These are phyloP conservation scores for Penicillium paneum DNA, from an alignment of 2,329 filamentous ascomycete species.

Conservation along the genomic window DNA sequence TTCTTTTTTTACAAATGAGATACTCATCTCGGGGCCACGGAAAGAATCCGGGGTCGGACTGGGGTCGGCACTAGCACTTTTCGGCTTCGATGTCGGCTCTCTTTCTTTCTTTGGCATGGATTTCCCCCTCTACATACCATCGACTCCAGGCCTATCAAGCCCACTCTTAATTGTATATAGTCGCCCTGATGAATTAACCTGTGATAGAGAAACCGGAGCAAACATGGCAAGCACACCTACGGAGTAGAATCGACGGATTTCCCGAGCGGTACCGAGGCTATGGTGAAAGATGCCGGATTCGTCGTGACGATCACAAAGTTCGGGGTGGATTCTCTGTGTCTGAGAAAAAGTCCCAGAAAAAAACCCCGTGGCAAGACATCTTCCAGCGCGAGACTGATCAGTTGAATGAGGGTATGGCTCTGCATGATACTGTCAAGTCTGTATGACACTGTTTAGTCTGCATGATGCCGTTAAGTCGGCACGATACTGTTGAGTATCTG, in stretches of 20 bases:
- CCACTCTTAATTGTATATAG: too few relatives aligned
- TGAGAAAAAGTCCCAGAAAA: slow-evolving; percentile 48
- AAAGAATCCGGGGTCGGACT: background rate
- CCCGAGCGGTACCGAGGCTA: too few relatives aligned
- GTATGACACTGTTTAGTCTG: too few relatives aligned
- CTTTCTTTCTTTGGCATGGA: too few relatives aligned
- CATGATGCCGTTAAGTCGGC: too few relatives aligned
- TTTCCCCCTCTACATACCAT: too few relatives aligned
- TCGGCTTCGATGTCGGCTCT: too few relatives aligned
- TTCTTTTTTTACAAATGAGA: background rate
- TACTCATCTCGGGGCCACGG: background rate
- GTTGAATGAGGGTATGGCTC: slow-evolving; percentile 44
- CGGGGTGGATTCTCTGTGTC: slow-evolving; percentile 40
- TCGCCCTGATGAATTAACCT: background rate
- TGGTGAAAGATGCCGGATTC: too few relatives aligned
- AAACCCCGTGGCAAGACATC: slow-evolving; percentile 52
- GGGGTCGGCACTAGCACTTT: too few relatives aligned
- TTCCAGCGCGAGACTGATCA: slow-evolving; percentile 47
- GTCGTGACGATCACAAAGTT: background rate
- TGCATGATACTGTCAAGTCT: slow-evolving; percentile 36
- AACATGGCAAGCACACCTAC: too few relatives aligned
- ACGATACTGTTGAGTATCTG: background rate
- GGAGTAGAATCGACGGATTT: too few relatives aligned
- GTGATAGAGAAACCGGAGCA: background rate
- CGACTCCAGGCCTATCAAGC: too few relatives aligned